Conservation (phyloP, 2,329 filamentous ascomycete genomes). For the Ceratocystis papillata region DNA sequence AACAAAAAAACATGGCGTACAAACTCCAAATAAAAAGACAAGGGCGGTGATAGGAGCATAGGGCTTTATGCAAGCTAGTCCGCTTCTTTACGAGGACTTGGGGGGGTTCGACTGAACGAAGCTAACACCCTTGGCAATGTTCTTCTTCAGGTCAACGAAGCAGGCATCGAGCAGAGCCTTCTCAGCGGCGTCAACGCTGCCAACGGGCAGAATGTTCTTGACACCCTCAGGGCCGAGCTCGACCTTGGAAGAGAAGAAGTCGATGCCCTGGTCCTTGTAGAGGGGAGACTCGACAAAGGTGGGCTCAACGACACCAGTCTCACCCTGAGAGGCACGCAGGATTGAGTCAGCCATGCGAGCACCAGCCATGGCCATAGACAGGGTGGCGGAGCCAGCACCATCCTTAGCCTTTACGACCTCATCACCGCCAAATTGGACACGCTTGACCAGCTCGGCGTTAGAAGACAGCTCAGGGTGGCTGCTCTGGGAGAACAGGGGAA, state of each 20-base stretch:
- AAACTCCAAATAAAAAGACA: slow-evolving; percentile 19
- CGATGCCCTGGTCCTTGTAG: slow-evolving; percentile 95
- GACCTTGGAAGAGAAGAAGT: slow-evolving; percentile 93
- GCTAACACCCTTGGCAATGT: slow-evolving; percentile 79
- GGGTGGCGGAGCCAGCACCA: slow-evolving; percentile 88
- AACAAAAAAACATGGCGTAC: slow-evolving; percentile 19
- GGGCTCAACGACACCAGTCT: slow-evolving; percentile 91
- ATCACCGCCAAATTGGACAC: slow-evolving; percentile 97
- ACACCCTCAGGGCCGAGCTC: slow-evolving; percentile 95
- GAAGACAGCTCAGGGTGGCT: slow-evolving; percentile 73
- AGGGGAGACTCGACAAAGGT: slow-evolving; percentile 94
- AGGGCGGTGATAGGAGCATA: neutral
- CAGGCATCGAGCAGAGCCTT: slow-evolving; percentile 78
- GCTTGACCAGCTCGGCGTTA: slow-evolving; percentile 71
- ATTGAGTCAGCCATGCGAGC: slow-evolving; percentile 75
- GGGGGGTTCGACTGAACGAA: slow-evolving; percentile 38
- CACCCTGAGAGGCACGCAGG: slow-evolving; percentile 81
- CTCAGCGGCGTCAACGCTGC: slow-evolving; percentile 75
- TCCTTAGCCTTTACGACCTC: slow-evolving; percentile 99
- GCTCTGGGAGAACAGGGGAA: slow-evolving; percentile 92
- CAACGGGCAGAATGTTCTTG: slow-evolving; percentile 81
- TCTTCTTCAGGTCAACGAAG: slow-evolving; percentile 77
- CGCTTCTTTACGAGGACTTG: slow-evolving; percentile 22
- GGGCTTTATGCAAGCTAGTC: neutral
- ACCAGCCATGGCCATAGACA: slow-evolving; percentile 98